These are phyloP conservation scores for Ustilago esculenta DNA, from an alignment of 1,284 basidiomycete species.

Conservation along the genomic window DNA sequence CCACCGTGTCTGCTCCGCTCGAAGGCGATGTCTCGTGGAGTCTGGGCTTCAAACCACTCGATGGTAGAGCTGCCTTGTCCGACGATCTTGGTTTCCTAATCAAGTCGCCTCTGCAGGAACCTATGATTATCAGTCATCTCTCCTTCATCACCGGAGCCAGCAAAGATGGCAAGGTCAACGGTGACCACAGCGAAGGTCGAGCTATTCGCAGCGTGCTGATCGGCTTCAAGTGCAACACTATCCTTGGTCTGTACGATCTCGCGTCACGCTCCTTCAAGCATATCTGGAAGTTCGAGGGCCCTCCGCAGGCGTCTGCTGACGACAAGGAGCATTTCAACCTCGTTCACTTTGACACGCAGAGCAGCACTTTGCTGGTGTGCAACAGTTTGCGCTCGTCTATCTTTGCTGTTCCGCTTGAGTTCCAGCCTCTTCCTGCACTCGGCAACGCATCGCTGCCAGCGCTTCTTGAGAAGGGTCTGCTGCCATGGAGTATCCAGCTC, in stretches of 20 bases:
- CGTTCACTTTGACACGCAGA: slow-evolving; percentile 8
- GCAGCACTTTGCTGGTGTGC: slow-evolving; percentile 23
- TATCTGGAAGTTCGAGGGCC: slow-evolving; percentile 19
- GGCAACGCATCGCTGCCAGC: too few relatives aligned
- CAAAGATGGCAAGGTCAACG: not conserved
- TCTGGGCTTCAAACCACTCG: slow-evolving; percentile 12
- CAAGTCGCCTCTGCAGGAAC: slow-evolving; percentile 23
- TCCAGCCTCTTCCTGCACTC: slow-evolving; percentile 12
- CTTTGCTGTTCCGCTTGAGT: slow-evolving; percentile 25
- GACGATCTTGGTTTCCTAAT: slow-evolving; percentile 8
- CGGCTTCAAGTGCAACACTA: slow-evolving; percentile 37
- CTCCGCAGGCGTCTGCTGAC: slow-evolving; percentile 1
- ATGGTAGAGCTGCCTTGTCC: not conserved
- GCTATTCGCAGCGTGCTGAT: slow-evolving; percentile 15
- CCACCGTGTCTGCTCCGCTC: slow-evolving; percentile 20
- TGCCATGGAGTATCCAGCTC: slow-evolving; percentile 27
- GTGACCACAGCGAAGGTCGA: not conserved
- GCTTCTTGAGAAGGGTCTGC: slow-evolving; percentile 6
- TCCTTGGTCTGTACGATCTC: slow-evolving; percentile 34
- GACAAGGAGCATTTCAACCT: slow-evolving; percentile 36
- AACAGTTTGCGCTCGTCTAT: slow-evolving; percentile 43
- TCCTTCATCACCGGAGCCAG: slow-evolving; percentile 16
- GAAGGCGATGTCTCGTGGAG: slow-evolving; percentile 18
- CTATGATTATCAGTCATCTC: slow-evolving; percentile 30
- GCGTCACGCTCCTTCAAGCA: slow-evolving; percentile 19